Evolutionary conservation across 306 rosid species (phyloP).

Genomic region (Morella rubra): DNA sequence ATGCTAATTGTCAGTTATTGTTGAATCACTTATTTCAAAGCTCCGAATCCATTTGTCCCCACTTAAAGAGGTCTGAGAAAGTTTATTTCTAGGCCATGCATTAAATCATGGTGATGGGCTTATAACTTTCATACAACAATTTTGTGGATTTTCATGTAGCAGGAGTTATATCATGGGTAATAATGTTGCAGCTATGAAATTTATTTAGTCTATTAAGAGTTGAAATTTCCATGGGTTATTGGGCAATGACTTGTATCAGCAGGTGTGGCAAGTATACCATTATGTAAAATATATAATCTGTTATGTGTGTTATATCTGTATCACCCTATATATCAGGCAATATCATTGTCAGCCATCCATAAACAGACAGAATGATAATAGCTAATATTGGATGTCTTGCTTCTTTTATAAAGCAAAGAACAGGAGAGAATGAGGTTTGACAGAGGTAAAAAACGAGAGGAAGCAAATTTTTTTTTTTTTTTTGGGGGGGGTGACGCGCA

Average conservation of each 20-base stretch:
- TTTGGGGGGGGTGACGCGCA: background rate
- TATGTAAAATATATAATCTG: background rate
- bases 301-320: background rate
- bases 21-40: background rate
- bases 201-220: background rate
- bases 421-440: background rate
- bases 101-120: background rate
- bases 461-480: no score
- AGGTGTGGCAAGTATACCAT: background rate
- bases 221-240: background rate
- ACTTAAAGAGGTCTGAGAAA: background rate
- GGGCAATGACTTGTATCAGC: background rate
- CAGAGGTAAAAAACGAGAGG: no score
- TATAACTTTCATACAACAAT: no score
- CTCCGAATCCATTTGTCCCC: background rate
- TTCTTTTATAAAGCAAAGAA: background rate
- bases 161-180: background rate
- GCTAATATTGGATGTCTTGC: background rate
- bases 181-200: background rate
- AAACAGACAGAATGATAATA: background rate
- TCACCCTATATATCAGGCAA: background rate
- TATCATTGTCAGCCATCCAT: background rate
- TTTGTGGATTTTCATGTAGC: background rate
- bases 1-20: background rate
- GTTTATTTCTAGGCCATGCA: background rate